Evolutionary conservation across 2,329 filamentous ascomycete species (phyloP).

Genomic region (Setomelanomma holmii): DNA sequence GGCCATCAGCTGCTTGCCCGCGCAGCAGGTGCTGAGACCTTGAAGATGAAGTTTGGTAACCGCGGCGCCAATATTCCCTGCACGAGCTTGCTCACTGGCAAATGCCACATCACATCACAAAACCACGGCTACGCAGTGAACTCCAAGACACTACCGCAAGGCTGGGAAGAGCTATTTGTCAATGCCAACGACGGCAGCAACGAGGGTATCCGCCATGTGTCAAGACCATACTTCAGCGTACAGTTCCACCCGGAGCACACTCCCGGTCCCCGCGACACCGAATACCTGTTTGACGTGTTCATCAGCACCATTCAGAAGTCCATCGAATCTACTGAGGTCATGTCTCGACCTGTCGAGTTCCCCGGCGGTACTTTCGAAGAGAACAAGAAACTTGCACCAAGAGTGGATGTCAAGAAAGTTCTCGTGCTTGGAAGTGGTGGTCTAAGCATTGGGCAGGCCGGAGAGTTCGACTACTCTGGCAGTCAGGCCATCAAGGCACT

Average conservation of each 20-base stretch:
- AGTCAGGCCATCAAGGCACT: constrained; percentile 98
- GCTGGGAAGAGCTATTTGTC: constrained; percentile 94
- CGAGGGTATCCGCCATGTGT: constrained; percentile 90
- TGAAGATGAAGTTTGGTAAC: constrained; percentile 99
- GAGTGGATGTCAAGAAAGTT: constrained; percentile 89
- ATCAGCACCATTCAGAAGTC: constrained; percentile 81
- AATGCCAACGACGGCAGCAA: constrained; percentile 99
- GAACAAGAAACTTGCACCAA: constrained; percentile 77
- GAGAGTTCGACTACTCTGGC: constrained; percentile 98
- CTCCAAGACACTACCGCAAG: constrained; percentile 72
- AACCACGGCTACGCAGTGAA: constrained; percentile 98
- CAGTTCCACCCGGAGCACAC: constrained; percentile 99
- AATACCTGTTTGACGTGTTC: constrained; percentile 97
- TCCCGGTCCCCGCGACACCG: constrained; percentile 91
- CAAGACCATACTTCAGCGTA: constrained; percentile 95
- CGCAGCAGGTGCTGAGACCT: constrained; percentile 82
- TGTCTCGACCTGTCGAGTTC: constrained; percentile 80
- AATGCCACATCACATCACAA: constrained; percentile 98
- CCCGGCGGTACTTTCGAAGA: constrained; percentile 83
- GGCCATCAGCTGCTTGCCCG: constrained; percentile 92
- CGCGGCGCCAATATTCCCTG: constrained; percentile 98
- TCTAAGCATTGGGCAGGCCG: constrained; percentile 95
- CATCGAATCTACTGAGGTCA: constrained; percentile 68
- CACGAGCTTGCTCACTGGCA: constrained; percentile 92
- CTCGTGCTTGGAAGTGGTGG: constrained; percentile 93